These are phyloP conservation scores for Didymosphaeria variabile DNA, from an alignment of 2,329 filamentous ascomycete genomes.

Conservation along the genomic window DNA sequence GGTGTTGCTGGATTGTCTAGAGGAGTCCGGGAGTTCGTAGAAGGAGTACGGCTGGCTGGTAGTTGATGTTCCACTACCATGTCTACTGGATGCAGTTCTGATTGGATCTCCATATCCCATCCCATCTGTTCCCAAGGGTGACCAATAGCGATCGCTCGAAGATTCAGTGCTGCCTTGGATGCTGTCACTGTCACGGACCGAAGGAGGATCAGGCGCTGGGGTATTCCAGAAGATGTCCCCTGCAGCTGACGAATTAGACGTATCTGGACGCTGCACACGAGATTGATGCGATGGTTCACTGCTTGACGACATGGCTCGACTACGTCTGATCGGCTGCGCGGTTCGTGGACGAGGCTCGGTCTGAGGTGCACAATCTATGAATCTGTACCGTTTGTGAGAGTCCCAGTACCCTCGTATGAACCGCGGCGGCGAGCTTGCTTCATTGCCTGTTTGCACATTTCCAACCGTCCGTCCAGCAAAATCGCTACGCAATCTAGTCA, in stretches of 20 bases:
- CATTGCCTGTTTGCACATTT: constrained; percentile 22
- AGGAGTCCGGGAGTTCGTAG: constrained; percentile 43
- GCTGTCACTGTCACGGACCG: not conserved
- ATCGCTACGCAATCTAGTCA: constrained; percentile 1
- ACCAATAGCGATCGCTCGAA: constrained; percentile 17
- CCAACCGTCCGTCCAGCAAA: not conserved
- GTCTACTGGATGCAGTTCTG: constrained; percentile 1
- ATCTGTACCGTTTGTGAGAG: constrained; percentile 19
- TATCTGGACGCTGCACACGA: constrained; percentile 7
- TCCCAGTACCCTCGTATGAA: constrained; percentile 24
- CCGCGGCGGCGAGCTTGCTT: constrained; percentile 13
- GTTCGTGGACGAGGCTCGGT: constrained; percentile 19
- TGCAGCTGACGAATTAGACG: constrained; percentile 11
- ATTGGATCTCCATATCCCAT: constrained; percentile 1
- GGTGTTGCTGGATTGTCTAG: constrained; percentile 35
- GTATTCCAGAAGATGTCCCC: constrained; percentile 30
- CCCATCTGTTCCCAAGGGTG: constrained; percentile 10
- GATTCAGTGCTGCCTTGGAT: constrained; percentile 9
- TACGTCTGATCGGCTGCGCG: constrained; percentile 14
- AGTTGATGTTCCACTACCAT: constrained; percentile 38
- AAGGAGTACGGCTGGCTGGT: constrained; percentile 43
- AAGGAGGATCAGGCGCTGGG: constrained; percentile 8
- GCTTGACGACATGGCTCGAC: constrained; percentile 37
- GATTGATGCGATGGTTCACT: constrained; percentile 26
- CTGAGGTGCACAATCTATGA: constrained; percentile 18